Conservation (phyloP, 2,329 filamentous ascomycete genomes). For the Hysterium pulicare region DNA sequence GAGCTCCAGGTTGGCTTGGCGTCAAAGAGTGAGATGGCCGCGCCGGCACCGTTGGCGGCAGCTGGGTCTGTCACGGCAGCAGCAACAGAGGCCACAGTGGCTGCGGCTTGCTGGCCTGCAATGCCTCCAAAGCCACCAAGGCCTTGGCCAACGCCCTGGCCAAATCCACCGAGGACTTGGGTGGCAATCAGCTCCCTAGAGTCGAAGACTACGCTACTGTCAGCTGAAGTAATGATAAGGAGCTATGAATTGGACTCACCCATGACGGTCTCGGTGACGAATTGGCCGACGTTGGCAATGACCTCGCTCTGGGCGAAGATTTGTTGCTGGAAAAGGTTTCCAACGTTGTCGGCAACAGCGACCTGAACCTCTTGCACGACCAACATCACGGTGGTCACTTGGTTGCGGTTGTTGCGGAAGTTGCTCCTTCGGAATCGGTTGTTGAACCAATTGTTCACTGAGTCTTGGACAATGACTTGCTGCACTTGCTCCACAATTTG, state of each 20-base stretch:
- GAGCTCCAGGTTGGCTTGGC: slow-evolving; percentile 2
- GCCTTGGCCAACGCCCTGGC: neutral
- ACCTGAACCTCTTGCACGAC: slow-evolving; percentile 31
- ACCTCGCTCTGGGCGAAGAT: slow-evolving; percentile 27
- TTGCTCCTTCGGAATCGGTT: slow-evolving; percentile 29
- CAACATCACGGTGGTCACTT: slow-evolving; percentile 23
- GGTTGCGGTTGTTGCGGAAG: slow-evolving; percentile 18
- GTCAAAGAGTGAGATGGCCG: neutral
- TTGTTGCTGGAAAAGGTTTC: slow-evolving; percentile 19
- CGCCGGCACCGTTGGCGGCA: neutral
- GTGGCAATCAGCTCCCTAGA: slow-evolving; percentile 21
- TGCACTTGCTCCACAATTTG: slow-evolving; percentile 20
- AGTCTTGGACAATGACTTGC: slow-evolving; percentile 26
- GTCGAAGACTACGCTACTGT: slow-evolving; percentile 22
- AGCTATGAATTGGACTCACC: slow-evolving; percentile 9
- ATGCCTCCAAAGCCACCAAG: too few species aligned
- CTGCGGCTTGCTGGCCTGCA: neutral
- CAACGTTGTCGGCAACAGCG: slow-evolving; percentile 21
- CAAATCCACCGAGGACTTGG: slow-evolving; percentile 19
- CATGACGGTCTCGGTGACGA: slow-evolving; percentile 26
- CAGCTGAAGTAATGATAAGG: slow-evolving; percentile 1
- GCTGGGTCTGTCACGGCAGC: neutral
- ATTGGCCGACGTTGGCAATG: slow-evolving; percentile 26
- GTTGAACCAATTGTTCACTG: slow-evolving; percentile 28
- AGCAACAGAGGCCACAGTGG: neutral